Percentiles rank a stretch among this genome's conserved stretches.
These are phyloP conservation scores for Fusarium protoensiforme DNA, from an alignment of 2,329 filamentous ascomycete genomes.

Conservation along the genomic window DNA sequence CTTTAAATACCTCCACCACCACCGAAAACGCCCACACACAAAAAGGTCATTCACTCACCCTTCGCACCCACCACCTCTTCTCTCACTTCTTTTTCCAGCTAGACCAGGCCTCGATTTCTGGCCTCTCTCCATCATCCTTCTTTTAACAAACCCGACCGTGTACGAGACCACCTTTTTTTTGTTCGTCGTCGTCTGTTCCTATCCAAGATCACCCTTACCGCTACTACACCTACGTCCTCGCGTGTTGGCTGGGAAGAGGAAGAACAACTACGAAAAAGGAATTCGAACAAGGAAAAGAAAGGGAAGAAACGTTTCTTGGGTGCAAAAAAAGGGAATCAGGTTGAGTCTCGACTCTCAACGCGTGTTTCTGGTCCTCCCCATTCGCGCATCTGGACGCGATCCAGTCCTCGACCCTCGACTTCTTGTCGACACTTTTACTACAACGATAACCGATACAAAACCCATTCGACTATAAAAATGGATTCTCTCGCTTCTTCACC, in stretches of 20 bases:
- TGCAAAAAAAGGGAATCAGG: neutral
- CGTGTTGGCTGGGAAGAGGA: neutral
- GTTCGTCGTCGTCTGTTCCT: slow-evolving; percentile 6
- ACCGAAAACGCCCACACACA: slow-evolving; percentile 31
- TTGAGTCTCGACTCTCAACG: neutral
- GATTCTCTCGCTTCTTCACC: slow-evolving; percentile 51
- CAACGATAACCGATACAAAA: neutral
- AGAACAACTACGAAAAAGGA: neutral
- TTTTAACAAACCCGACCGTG: neutral
- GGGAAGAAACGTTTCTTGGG: neutral
- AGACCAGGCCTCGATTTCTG: slow-evolving; percentile 18
- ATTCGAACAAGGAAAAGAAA: neutral
- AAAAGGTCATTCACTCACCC: slow-evolving; percentile 7
- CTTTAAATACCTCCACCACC: slow-evolving; percentile 39
- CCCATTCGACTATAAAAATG: slow-evolving; percentile 41
- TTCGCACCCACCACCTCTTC: neutral
- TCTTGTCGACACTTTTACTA: neutral
- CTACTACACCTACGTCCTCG: slow-evolving; percentile 1
- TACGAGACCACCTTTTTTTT: slow-evolving; percentile 29
- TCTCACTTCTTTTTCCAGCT: slow-evolving; percentile 5
- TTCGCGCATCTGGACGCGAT: slow-evolving; percentile 27
- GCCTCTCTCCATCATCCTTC: neutral
- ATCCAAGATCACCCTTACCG: neutral
- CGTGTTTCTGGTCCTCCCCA: slow-evolving; percentile 15
- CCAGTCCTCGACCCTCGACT: slow-evolving; percentile 14